Percentiles rank a stretch among this genome's conserved stretches.
These are phyloP conservation scores for Clavulina sp. DNA, from an alignment of 768 basidiomycete species.

Conservation along the genomic window DNA sequence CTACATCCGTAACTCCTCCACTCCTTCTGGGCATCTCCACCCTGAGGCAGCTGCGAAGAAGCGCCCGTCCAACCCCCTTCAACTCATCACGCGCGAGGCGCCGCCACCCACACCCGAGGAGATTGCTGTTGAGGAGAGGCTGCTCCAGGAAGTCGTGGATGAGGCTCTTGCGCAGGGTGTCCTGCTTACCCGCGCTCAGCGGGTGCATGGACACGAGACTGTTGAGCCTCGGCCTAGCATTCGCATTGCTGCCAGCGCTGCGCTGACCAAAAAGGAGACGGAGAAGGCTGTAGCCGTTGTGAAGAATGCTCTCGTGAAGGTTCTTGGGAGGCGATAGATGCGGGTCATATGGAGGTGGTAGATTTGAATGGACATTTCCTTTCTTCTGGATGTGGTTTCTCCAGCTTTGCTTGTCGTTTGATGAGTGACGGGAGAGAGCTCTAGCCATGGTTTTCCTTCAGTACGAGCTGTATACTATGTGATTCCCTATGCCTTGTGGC, in stretches of 20 bases:
- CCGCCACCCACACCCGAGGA: conserved; percentile 33
- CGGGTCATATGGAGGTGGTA: no score
- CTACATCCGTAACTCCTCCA: conserved; percentile 27
- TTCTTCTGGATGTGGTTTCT: neutral
- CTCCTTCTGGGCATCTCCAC: neutral
- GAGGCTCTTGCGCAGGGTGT: conserved; percentile 68
- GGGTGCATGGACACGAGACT: conserved; percentile 69
- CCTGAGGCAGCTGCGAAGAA: conserved; percentile 16
- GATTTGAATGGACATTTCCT: no score
- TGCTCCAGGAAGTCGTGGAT: conserved; percentile 87
- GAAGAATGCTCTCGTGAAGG: conserved; percentile 56
- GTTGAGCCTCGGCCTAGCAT: conserved; percentile 70
- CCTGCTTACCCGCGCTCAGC: conserved; percentile 67
- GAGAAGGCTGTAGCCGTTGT: conserved; percentile 72
- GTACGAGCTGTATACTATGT: no score
- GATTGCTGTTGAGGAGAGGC: conserved; percentile 49
- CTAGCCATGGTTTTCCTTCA: no score
- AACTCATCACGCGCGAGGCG: conserved; percentile 25
- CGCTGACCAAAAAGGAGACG: conserved; percentile 72
- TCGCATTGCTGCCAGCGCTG: conserved; percentile 62
- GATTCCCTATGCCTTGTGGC: no score
- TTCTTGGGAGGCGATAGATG: conserved; percentile 25
- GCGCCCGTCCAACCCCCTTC: conserved; percentile 30
- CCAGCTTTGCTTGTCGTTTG: neutral
- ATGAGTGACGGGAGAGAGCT: no score